Evolutionary conservation across 441 rosid species (phyloP).

Genomic region (Oxalis stricta): DNA sequence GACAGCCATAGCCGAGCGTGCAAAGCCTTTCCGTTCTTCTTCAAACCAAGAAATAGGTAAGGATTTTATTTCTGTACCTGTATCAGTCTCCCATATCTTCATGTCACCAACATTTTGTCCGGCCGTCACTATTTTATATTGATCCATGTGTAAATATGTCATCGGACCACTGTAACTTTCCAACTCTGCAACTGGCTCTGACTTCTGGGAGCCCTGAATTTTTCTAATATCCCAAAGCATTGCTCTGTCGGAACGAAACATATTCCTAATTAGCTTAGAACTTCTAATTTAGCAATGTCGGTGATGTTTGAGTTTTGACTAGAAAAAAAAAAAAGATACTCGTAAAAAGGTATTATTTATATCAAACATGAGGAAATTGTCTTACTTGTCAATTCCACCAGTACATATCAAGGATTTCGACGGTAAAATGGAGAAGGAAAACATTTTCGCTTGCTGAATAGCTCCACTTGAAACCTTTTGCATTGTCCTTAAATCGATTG

Average conservation of each 20-base stretch:
- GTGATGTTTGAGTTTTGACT: not conserved
- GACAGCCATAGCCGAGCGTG: conserved; percentile 45
- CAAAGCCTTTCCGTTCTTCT: conserved; percentile 6
- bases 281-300: not conserved
- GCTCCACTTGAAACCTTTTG: conserved; percentile 32
- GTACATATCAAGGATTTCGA: conserved; percentile 40
- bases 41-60: conserved; percentile 16
- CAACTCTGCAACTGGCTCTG: conserved; percentile 32
- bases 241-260: conserved; percentile 30
- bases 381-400: conserved; percentile 47
- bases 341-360: not conserved
- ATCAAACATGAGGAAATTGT: not conserved
- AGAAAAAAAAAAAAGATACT: not conserved
- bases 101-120: conserved; percentile 21
- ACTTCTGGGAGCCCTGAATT: conserved; percentile 18
- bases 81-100: conserved; percentile 41
- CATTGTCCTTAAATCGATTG: conserved; percentile 60
- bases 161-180: conserved; percentile 42
- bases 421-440: conserved; percentile 32
- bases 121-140: conserved; percentile 46
- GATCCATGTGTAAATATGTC: conserved; percentile 34
- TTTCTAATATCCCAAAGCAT: conserved; percentile 51
- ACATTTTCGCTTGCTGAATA: conserved; percentile 18
- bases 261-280: not conserved
- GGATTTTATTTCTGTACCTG: conserved; percentile 34